Conservation (phyloP, 257 asterid species). For the Forsythia suspensa region DNA sequence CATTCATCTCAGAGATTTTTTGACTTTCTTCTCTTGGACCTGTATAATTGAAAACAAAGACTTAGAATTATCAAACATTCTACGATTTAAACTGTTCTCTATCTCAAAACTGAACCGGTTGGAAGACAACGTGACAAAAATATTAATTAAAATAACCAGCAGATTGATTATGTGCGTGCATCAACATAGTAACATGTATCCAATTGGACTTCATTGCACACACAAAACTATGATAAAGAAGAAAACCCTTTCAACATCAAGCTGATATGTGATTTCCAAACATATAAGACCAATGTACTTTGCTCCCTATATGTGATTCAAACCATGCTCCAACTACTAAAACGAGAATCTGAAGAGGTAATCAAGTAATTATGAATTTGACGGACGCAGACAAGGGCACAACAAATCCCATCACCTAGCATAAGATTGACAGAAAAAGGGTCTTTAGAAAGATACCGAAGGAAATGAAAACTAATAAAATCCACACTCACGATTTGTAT, state of each 20-base stretch:
- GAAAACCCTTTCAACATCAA: slow-evolving; percentile 9
- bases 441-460: slow-evolving; percentile 6
- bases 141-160: neutral
- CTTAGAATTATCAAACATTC: slow-evolving; percentile 2
- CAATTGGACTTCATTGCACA: slow-evolving; percentile 3
- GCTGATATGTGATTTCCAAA: neutral
- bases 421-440: neutral
- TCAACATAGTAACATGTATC: slow-evolving; percentile 7
- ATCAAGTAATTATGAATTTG: neutral
- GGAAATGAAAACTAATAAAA: slow-evolving; percentile 15
- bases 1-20: slow-evolving; percentile 84
- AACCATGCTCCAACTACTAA: slow-evolving; percentile 14
- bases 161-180: neutral
- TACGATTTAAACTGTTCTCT: neutral
- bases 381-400: neutral
- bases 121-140: neutral
- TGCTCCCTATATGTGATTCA: neutral
- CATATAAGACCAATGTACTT: neutral
- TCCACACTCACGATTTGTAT: slow-evolving; percentile 13
- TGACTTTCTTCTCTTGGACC: slow-evolving; percentile 98
- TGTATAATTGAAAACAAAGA: slow-evolving; percentile 40
- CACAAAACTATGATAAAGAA: slow-evolving; percentile 4
- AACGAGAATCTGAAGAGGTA: slow-evolving; percentile 10
- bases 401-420: neutral
- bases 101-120: neutral